These are phyloP conservation scores for Vanrija sp. DNA, from an alignment of 1,284 basidiomycete species.

Conservation along the genomic window DNA sequence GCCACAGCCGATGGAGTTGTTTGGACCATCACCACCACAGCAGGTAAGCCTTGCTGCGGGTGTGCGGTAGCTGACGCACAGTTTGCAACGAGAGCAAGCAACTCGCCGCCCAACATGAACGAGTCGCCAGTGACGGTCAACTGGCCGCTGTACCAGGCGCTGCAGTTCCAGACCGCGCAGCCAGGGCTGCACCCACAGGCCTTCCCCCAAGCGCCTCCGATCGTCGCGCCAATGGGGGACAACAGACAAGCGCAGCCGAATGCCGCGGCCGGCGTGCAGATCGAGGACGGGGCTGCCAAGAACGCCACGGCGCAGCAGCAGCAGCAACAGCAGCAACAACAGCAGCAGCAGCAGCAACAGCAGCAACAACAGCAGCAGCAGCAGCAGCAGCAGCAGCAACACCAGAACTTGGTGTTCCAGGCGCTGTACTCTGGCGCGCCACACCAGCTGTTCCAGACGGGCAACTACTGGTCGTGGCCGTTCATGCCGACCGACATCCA, in stretches of 20 bases:
- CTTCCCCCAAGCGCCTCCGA: not conserved
- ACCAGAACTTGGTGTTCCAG: slow-evolving; percentile 4
- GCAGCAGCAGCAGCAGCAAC: not conserved
- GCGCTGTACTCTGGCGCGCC: slow-evolving; percentile 10
- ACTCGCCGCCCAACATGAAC: not conserved
- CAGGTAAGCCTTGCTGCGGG: not conserved
- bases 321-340: not conserved
- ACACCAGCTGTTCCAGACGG: not conserved
- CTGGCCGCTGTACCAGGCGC: no score
- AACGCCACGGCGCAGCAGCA: not conserved
- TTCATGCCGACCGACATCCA: not conserved
- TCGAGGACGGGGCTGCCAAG: not conserved
- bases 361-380: not conserved
- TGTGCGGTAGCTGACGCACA: slow-evolving; percentile 1
- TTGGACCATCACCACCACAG: not conserved
- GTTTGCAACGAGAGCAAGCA: no score
- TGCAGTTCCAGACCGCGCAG: not conserved
- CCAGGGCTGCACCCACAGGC: not conserved
- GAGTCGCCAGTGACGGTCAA: not conserved
- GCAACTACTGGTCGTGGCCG: slow-evolving; percentile 11
- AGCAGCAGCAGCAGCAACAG: not conserved
- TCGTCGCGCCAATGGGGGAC: not conserved
- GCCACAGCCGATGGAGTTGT: not conserved
- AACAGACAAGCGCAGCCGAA: not conserved
- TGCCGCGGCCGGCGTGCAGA: no score